Percentiles rank a stretch among this genome's conserved stretches.
Conservation (phyloP, 2,329 filamentous ascomycete genomes). For the Phialophora macrospora region DNA sequence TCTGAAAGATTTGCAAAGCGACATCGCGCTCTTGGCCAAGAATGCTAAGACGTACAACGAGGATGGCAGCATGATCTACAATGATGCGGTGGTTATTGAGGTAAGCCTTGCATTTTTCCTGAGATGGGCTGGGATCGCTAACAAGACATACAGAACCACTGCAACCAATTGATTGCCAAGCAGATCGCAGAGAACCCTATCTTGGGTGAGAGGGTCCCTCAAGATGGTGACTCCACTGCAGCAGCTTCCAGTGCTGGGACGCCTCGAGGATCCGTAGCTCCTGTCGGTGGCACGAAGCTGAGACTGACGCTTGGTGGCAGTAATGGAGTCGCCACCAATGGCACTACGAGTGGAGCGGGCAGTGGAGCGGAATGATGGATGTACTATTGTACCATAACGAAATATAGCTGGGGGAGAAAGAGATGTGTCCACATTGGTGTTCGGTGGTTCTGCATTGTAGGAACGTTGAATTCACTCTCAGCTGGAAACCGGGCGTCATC, state of each 20-base stretch:
- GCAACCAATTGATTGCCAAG: conserved; percentile 40
- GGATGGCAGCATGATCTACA: conserved; percentile 87
- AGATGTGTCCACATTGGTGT: conserved; percentile 2
- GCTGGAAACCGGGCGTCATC: not conserved
- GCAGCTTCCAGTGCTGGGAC: conserved; percentile 60
- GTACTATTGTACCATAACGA: conserved; percentile 36
- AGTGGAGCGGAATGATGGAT: conserved; percentile 44
- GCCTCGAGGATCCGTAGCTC: conserved; percentile 63
- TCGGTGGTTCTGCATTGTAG: not conserved
- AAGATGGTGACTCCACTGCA: conserved; percentile 57
- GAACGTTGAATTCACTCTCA: not conserved
- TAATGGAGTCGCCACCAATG: conserved; percentile 43
- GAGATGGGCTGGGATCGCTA: not conserved
- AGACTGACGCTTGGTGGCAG: conserved; percentile 67
- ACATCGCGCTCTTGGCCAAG: conserved; percentile 81
- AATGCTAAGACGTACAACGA: conserved; percentile 98
- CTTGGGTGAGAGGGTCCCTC: conserved; percentile 54
- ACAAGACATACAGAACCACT: conserved; percentile 31
- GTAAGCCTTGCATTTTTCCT: conserved; percentile 54
- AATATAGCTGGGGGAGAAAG: conserved; percentile 11
- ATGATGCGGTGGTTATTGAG: conserved; percentile 91
- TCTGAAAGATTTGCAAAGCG: conserved; percentile 77
- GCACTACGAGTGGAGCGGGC: conserved; percentile 43
- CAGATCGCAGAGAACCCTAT: conserved; percentile 49
- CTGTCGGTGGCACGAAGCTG: conserved; percentile 65